A percentile compares a stretch with the other conserved stretches of the same genome.
phyloP scores from a whole-genome alignment of 31 red algal genomes.

The Asparagopsis taxiformis region DNA sequence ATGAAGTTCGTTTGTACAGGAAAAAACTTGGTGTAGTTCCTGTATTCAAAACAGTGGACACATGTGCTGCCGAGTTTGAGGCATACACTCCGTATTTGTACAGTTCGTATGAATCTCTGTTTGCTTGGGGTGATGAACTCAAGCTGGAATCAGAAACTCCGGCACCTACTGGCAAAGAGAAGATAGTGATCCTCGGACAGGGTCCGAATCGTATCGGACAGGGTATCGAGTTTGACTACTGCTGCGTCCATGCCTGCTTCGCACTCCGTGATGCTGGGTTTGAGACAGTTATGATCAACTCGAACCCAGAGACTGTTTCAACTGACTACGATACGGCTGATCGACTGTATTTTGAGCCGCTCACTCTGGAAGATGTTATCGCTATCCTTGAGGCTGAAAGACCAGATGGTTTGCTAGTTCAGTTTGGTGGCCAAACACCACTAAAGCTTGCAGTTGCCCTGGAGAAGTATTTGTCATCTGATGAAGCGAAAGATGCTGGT shows the following conservation, averaged over 20 bases:
- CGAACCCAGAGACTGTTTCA: slow-evolving; percentile 98
- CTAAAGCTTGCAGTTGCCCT: slow-evolving; percentile 91
- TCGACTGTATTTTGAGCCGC: slow-evolving; percentile 98
- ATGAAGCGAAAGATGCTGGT: slow-evolving; percentile 87
- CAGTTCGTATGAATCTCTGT: slow-evolving; percentile 87
- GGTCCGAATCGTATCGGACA: slow-evolving; percentile 99
- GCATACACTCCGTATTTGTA: slow-evolving; percentile 99
- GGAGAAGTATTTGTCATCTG: slow-evolving; percentile 80
- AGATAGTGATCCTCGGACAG: slow-evolving; percentile 96
- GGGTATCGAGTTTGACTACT: slow-evolving; percentile 99
- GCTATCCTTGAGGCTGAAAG: slow-evolving; percentile 91
- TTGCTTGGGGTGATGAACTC: slow-evolving; percentile 78
- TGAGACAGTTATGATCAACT: slow-evolving; percentile 99
- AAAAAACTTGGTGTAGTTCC: slow-evolving; percentile 78
- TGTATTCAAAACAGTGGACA: slow-evolving; percentile 97
- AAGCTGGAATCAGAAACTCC: slow-evolving; percentile 56
- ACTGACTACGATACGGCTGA: slow-evolving; percentile 99
- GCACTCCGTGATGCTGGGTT: slow-evolving; percentile 89
- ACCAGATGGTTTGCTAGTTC: slow-evolving; percentile 90
- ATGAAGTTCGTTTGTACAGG: slow-evolving; percentile 62
- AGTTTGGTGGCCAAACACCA: slow-evolving; percentile 99
- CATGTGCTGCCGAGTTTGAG: slow-evolving; percentile 98
- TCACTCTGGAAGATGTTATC: slow-evolving; percentile 98
- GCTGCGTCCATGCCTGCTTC: slow-evolving; percentile 95
- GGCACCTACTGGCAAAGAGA: slow-evolving; percentile 80